Evolutionary conservation across 2,329 filamentous ascomycete genomes (phyloP), one percentile per base, ranked within the genome.

Genomic region (Aspergillus eucalypticola): DNA sequence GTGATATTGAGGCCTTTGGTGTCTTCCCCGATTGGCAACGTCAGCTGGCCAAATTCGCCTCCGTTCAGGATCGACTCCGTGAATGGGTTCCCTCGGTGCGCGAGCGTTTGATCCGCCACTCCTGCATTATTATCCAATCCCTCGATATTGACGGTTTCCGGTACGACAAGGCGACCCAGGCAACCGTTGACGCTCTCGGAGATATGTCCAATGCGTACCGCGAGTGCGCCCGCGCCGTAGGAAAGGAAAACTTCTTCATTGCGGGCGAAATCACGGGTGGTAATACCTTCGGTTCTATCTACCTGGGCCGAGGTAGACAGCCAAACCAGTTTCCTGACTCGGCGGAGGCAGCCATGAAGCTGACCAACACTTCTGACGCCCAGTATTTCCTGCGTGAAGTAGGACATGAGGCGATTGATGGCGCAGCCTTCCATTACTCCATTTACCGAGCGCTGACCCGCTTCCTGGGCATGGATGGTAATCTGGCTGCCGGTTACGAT

Each of bases 101-200:
- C 29, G 78, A 82, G 51, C 84, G 84, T 64, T 76, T 88, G 60
- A 81, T 84, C 64, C 82, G 82, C 49, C 86, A 87, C 66, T 86
- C 85, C 1, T 88, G 86, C 72, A 83, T 88, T 70, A 78, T 84
- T 46, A 86, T 88, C 57, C 71, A 77, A 17, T 83, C 81, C 61
- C 76, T 88, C 15, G 86, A 88, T 65, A 83, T 88, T 55, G 86
- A 88, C 67, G 86, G 86, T 0, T 87, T 86, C 69, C 82, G 86
- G 58, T 86, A 87, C 72, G 86, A 88, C 73, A 88, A 88, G 71
- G 86, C 85, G 1, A 82, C 84, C 17, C 85, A 88, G 66, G 81
- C 84, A 13, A 87, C 86, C 0, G 80, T 87, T 2, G 86, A 88
- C 66, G 80, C 84, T 0, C 78, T 86, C 61, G 85, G 80, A 3